A percentile compares a stretch with the other conserved stretches of the same genome.
Conservation (phyloP, 208 protist genomes). For the Acanthamoeba castellanii region DNA sequence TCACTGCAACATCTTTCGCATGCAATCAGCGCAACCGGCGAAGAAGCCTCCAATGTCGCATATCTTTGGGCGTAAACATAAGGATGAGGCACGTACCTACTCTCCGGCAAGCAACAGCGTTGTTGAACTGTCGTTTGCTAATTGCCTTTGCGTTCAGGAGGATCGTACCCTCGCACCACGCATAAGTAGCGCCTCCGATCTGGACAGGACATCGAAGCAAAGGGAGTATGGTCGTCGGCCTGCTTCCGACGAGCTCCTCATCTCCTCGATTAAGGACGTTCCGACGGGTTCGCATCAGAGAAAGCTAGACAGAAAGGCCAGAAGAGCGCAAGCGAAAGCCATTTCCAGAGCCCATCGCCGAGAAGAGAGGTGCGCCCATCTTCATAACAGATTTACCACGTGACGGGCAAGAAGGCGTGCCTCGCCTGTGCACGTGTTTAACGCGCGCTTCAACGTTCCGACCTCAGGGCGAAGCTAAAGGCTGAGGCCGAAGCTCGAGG, state of each 20-base stretch:
- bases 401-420: neutral
- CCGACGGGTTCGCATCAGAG: neutral
- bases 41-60: neutral
- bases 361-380: neutral
- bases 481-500: neutral
- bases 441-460: neutral
- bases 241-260: neutral
- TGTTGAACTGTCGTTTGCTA: neutral
- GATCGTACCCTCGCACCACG: neutral
- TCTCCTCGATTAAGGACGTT: neutral
- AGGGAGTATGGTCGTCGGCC: neutral
- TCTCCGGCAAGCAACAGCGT: neutral
- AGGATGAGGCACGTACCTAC: neutral
- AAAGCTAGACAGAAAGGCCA: slow-evolving; percentile 5
- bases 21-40: neutral
- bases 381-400: neutral
- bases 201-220: slow-evolving; percentile 36
- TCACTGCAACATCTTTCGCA: neutral
- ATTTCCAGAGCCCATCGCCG: neutral
- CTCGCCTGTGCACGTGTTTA: neutral
- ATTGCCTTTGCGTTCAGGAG: neutral
- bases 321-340: slow-evolving; percentile 1
- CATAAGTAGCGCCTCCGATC: slow-evolving; percentile 42
- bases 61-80: neutral
- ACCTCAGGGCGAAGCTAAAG: neutral